Evolutionary conservation across 2,329 filamentous ascomycete genomes (phyloP), one percentile per base, ranked within the genome.

Genomic region (Magnaporthiopsis incrustans): DNA sequence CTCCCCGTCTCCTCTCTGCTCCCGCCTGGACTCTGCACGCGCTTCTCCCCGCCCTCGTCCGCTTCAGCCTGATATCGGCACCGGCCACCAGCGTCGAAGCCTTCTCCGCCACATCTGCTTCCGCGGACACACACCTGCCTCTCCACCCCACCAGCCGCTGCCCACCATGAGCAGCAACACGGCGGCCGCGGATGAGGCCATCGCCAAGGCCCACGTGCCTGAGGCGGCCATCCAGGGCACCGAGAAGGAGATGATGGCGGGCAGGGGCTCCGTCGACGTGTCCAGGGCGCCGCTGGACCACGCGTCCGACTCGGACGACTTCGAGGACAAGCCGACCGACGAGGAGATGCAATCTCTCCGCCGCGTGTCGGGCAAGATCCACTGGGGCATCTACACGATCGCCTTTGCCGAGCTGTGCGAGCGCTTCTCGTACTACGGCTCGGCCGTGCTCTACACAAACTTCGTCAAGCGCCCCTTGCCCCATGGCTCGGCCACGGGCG

Each of bases 401-500:
- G 88, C 87, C 60, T 86, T 91, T 67, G 85, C 89, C 65, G 89
- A 92, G 75, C 77, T 91, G 64, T 90, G 87, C 77, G 89, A 92
- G 77, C 86, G 89, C 61, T 91, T 90, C 76, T 89, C 86, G 18
- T 92, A 91, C 82, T 91, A 92, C 71, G 89, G 89, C 64, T 87
- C 86, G 5, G 82, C 85, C 58, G 81, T 87, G 38, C 79, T 90
- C 35, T 90, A 88, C 83, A 85, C 84, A 72, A 88, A 88, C 75
- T 89, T 85, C 70, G 82, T 88, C 70, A 82, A 84, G 68, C 78
- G 82, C 62, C 76, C 78, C 38, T 75, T 88, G 33, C 85, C 86
- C 1, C 63, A 67, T 0, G 80, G 79, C 22, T 87, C 84, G 6
- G 79, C 70, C 27, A 85, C 84, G 0, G 86, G 85, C 65, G 79